Base-by-base conservation (phyloP, 495 filamentous ascomycete species). In the Trichoderma orchidacearum region DNA sequence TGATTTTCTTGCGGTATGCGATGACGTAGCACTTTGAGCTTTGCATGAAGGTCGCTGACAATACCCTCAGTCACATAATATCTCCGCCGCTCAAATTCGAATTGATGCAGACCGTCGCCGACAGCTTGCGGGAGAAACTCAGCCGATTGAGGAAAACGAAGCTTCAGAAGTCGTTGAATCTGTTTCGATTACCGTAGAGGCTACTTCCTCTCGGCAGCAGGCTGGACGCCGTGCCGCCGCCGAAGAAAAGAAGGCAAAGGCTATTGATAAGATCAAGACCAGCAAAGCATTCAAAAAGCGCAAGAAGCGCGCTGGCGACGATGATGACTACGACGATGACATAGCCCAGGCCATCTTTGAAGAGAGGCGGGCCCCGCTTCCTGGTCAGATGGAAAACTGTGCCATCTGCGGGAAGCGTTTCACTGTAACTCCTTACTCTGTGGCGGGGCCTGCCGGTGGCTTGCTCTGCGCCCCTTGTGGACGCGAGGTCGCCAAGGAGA, bases 311-410 rank as follows among this genome's bases (percentile, higher is more conserved):
- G 56, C 58, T 21, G 64, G 73, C 21, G 73, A 64, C 25, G 70
- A 73, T 53, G 70, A 72, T 9, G 73, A 78, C 15, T 72, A 74
- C 53, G 72, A 79, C 12, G 72, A 75, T 25, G 75, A 76, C n/a
- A 58, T 72, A 59, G 73, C 79, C 30, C 66, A 68, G 23, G 75
- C 83, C 28, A 77, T 84, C 48, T 73, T 85, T 66, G 72, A 85
- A 57, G 74, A 83, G 57, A 83, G 81, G 59, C 62, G 75, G 30
- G 76, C 76, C n/a, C 85, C 85, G 35, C 63, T 84, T 15, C 88
- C 93, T 0, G 91, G 89, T 2, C 93, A 98, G 68, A 79, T 89
- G 58, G 88, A 85, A 28, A 92, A 95, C 61, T 98, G 93, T 62
- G 89, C 87, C 48, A 70, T 80, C 6, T 98, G 93, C 65, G 76